phyloP scores from a whole-genome alignment of 75 land plant species.

The Sequoia sempervirens region DNA sequence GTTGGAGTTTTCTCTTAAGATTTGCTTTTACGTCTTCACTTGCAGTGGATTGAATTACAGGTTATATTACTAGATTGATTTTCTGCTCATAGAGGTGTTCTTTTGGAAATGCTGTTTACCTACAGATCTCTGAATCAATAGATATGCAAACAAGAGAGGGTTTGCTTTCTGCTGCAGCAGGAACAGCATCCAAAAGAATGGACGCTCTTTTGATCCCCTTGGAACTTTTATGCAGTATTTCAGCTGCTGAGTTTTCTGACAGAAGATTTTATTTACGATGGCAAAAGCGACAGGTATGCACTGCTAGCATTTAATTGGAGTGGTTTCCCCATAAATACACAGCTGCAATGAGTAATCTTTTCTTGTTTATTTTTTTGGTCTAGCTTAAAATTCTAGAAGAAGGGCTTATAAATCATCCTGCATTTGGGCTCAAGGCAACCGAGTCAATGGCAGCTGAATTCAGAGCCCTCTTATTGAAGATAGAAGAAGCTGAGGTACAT shows the following conservation, averaged over 20 bases:
- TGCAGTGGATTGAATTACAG: neutral
- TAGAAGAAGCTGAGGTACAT: conserved; percentile 16
- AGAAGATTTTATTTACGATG: conserved; percentile 75
- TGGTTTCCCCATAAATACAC: neutral
- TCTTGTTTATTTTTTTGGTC: neutral
- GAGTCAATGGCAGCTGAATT: conserved; percentile 46
- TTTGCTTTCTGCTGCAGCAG: conserved; percentile 78
- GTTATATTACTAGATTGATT: neutral
- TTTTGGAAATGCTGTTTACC: neutral
- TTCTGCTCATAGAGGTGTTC: neutral
- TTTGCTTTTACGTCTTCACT: neutral
- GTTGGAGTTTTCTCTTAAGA: neutral
- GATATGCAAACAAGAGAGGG: conserved; percentile 86
- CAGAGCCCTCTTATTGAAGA: conserved; percentile 9
- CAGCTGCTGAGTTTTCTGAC: conserved; percentile 86
- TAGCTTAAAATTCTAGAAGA: conserved; percentile 38
- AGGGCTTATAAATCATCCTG: conserved; percentile 41
- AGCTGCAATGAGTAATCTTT: neutral
- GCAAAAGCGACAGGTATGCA: conserved; percentile 91
- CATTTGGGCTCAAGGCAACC: conserved; percentile 18
- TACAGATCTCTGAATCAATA: conserved; percentile 77
- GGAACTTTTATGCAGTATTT: conserved; percentile 77
- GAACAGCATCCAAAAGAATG: conserved; percentile 92
- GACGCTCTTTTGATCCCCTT: conserved; percentile 90
- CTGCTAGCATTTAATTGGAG: neutral